Percentiles rank a stretch among this genome's conserved stretches.
Conservation (phyloP, 2,329 filamentous ascomycete species). For the Fusarium sp. region DNA sequence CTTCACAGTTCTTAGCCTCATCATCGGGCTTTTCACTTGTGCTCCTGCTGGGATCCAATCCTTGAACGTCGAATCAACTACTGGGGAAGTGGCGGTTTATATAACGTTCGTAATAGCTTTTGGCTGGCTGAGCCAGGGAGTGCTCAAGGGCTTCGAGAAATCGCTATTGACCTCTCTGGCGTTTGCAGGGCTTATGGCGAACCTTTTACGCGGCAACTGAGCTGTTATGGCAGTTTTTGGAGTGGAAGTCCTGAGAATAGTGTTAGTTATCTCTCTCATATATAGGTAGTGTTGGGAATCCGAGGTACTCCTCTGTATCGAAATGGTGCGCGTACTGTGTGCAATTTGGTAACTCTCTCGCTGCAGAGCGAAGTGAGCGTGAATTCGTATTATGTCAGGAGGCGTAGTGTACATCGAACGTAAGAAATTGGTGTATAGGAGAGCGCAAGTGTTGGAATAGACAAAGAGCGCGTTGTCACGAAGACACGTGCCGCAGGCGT, state of each 20-base stretch:
- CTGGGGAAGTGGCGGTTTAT: slow-evolving; percentile 23
- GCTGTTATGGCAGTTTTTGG: neutral
- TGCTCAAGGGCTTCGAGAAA: slow-evolving; percentile 18
- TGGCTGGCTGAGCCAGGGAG: slow-evolving; percentile 14
- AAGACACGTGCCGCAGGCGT: neutral
- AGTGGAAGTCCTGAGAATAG: neutral
- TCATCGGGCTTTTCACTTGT: slow-evolving; percentile 13
- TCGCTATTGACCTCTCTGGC: slow-evolving; percentile 12
- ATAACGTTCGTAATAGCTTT: slow-evolving; percentile 28
- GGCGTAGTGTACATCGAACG: neutral
- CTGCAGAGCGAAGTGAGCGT: neutral
- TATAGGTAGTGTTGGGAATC: neutral
- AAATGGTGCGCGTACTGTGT: neutral
- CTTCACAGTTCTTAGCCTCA: slow-evolving; percentile 7
- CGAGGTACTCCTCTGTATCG: neutral
- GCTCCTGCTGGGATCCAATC: slow-evolving; percentile 29
- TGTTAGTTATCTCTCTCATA: neutral
- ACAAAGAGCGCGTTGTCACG: neutral
- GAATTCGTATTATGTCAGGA: neutral
- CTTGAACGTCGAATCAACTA: slow-evolving; percentile 17
- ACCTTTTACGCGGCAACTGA: slow-evolving; percentile 9
- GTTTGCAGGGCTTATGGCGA: slow-evolving; percentile 19
- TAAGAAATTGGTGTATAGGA: neutral
- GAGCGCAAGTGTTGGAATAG: neutral
- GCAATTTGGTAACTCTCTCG: neutral